Evolutionary conservation across 305 asterid species (phyloP).

Genomic region (Plantago rigida): DNA sequence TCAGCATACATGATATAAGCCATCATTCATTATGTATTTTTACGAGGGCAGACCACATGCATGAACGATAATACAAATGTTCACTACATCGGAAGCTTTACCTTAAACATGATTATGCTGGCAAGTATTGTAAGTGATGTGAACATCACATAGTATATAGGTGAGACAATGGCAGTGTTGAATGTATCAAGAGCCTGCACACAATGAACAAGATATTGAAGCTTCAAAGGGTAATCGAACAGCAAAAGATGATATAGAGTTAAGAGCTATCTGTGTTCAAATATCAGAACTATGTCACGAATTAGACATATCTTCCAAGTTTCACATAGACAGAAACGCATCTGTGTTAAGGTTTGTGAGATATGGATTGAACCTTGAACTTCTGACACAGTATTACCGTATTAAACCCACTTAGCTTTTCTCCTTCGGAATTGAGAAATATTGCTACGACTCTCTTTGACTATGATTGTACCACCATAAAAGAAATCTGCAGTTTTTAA

Average conservation of each 20-base stretch:
- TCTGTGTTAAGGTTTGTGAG: no score
- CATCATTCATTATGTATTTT: background rate
- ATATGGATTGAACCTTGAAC: no score
- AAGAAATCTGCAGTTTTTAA: no score
- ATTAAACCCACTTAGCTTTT: no score
- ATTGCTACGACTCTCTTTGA: no score
- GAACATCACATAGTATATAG: conserved; percentile 80
- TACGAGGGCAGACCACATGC: background rate
- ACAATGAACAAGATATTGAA: conserved; percentile 18
- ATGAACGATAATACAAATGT: conserved; percentile 13
- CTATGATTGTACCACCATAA: no score
- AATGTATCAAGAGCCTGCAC: conserved; percentile 79
- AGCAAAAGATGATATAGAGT: background rate
- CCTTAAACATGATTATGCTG: conserved; percentile 81
- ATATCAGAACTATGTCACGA: no score
- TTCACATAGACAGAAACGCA: no score
- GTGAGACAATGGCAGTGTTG: conserved; percentile 84
- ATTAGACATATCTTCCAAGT: no score
- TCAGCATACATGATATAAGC: conserved; percentile 7
- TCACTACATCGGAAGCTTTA: conserved; percentile 23
- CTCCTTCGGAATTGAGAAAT: no score
- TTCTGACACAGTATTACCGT: no score
- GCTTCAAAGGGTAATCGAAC: background rate
- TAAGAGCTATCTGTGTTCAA: no score
- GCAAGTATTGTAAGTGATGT: conserved; percentile 75